Base-by-base conservation (phyloP, 2,329 filamentous ascomycete species). In the Aspergillus eucalypticola region DNA sequence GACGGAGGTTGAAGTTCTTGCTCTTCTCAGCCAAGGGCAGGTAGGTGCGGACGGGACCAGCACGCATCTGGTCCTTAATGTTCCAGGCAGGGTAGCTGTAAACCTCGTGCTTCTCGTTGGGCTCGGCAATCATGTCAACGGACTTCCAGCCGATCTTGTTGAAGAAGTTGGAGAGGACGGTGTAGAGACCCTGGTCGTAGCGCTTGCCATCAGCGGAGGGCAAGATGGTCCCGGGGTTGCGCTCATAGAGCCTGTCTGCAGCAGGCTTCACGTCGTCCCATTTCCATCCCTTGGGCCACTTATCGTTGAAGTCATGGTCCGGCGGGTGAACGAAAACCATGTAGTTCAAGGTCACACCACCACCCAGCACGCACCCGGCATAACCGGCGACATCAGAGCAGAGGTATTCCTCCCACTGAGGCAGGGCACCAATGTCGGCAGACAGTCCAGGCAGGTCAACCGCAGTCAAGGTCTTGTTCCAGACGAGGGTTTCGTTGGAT, bases 231-330 rank as follows among this genome's bases (percentile, higher is more conserved):
- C 88, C 89, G 0, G 88, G 88, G 62, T 91, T 91, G n/a, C 88
- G 83, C 38, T 80, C 77, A 71, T 91, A 92, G 6, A 88, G 85
- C 44, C 85, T 83, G 27, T 83, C 75, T 5, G 87, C 84, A 1
- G 89, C 84, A 23, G 77, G 71, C 61, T 78, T 76, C 71, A 91
- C 83, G 66, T 91, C 88, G 5, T 76, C 71, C 17, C 85, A 81
- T 73, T 89, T 87, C 90, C 90, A 92, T 29, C 89, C 89, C 1
- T 77, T 64, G 0, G 90, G 90, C 78, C 90, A 92, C 72, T 89
- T 89, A 71, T 84, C 82, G 71, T 92, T 87, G 79, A 89, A 92
- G 71, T 92, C 90, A 7, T 78, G 72, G 5, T 83, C 80, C 61
- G 87, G 84, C 0, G 89, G 66, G 53, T 71, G 67, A 13, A 71